Evolutionary conservation across 225 moss, liverwort and hornwort species (phyloP).

Genomic region (Sphagnum tenellum): DNA sequence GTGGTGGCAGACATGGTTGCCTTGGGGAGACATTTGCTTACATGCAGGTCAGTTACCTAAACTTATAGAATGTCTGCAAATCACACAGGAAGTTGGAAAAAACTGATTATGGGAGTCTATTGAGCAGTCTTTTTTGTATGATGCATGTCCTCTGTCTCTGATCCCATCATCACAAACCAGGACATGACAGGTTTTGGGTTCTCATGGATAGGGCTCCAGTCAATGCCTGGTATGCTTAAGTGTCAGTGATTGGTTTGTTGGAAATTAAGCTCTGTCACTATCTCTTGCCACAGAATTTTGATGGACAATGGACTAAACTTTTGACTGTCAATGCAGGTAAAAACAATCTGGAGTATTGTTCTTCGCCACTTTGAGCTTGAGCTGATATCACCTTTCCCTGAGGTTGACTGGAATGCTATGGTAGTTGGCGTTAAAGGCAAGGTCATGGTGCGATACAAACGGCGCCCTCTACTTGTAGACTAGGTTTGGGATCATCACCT

Average conservation of each 20-base stretch:
- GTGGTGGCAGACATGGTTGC: constrained; percentile 95
- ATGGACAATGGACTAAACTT: constrained; percentile 10
- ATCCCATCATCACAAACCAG: background rate
- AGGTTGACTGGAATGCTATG: constrained; percentile 92
- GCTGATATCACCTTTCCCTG: constrained; percentile 50
- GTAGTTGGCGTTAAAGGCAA: constrained; percentile 88
- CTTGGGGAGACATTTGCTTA: constrained; percentile 94
- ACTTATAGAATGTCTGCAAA: too few relatives aligned
- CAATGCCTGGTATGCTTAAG: background rate
- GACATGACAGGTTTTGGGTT: background rate
- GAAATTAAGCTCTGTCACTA: background rate
- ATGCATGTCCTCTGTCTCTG: too few relatives aligned
- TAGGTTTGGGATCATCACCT: constrained; percentile 1
- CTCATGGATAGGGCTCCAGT: background rate
- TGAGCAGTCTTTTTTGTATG: too few relatives aligned
- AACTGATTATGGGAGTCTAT: too few relatives aligned
- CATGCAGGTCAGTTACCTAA: constrained; percentile 58
- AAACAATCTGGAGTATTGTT: constrained; percentile 90
- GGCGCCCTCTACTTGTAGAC: constrained; percentile 49
- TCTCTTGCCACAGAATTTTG: background rate
- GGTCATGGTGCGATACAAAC: constrained; percentile 72
- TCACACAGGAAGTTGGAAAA: too few relatives aligned
- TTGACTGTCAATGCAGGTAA: constrained; percentile 37
- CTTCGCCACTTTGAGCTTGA: constrained; percentile 78
- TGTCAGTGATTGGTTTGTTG: background rate